These are phyloP conservation scores for Chlamydomonas schloesseri DNA, from an alignment of 139 green algal genomes.

Conservation along the genomic window DNA sequence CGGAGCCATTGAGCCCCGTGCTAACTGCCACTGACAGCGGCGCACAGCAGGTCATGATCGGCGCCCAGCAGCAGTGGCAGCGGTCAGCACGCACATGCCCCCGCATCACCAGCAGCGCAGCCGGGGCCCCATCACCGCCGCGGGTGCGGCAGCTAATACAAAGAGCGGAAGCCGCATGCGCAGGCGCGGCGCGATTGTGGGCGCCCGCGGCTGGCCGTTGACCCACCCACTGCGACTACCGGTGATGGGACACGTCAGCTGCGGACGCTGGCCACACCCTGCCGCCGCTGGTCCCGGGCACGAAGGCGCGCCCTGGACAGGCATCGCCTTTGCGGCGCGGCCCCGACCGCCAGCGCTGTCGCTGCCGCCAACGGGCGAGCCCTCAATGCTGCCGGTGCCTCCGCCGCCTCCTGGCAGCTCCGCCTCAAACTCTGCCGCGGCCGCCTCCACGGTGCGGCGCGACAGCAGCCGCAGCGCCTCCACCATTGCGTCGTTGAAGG, in stretches of 20 bases:
- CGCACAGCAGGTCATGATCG: neutral
- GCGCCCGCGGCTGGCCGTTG: neutral
- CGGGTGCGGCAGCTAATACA: neutral
- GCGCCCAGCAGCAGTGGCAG: no score
- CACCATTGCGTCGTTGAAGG: neutral
- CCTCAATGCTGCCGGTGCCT: neutral
- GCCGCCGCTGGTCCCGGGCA: neutral
- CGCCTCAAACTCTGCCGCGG: neutral
- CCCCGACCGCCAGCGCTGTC: neutral
- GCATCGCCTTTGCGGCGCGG: neutral
- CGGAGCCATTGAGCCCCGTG: neutral
- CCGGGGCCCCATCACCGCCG: neutral
- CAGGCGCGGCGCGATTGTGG: conserved; percentile 10
- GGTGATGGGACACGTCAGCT: neutral
- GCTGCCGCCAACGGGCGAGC: neutral
- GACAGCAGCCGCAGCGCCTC: neutral
- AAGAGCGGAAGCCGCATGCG: neutral
- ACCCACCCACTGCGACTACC: neutral
- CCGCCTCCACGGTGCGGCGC: neutral
- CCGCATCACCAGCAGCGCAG: neutral
- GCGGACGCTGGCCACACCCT: conserved; percentile 14
- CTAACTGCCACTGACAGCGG: neutral
- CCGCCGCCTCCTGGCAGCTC: neutral
- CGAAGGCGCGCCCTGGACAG: neutral
- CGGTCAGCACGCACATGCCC: neutral